A percentile compares a stretch with the other conserved stretches of the same genome.
phyloP scores from a whole-genome alignment of 208 protist species.

The Trichomonas vaginalis region DNA sequence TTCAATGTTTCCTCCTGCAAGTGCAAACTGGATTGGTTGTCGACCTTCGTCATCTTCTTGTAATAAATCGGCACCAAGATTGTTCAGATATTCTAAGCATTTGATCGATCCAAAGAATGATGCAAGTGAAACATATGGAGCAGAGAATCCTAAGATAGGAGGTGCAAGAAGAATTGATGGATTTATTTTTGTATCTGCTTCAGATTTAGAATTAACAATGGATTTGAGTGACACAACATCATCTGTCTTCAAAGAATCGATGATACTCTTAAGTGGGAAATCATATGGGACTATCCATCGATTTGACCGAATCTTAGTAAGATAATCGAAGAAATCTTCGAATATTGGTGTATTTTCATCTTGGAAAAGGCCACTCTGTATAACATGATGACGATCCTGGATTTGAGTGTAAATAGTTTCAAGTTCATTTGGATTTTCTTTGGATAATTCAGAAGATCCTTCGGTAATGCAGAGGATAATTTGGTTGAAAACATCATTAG shows the following conservation, averaged over 20 bases:
- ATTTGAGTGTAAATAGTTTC: neutral
- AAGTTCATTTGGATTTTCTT: neutral
- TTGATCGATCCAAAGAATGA: neutral
- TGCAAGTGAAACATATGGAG: neutral
- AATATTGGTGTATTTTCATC: neutral
- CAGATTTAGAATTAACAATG: neutral
- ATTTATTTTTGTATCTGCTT: neutral
- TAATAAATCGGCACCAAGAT: neutral
- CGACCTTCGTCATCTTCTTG: neutral
- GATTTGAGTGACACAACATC: neutral
- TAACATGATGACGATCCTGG: neutral
- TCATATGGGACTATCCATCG: neutral
- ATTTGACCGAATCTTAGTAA: neutral
- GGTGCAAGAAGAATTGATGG: neutral
- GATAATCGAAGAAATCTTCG: neutral
- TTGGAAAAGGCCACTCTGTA: neutral
- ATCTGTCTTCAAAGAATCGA: neutral
- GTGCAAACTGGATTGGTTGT: neutral
- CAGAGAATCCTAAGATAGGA: neutral
- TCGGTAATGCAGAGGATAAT: neutral
- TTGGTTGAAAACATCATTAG: neutral
- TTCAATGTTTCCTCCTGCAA: neutral
- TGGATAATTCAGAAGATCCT: neutral
- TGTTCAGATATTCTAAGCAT: neutral
- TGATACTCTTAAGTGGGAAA: neutral